Evolutionary conservation across 2,329 filamentous ascomycete species (phyloP).

Genomic region (Didymella pinodella): DNA sequence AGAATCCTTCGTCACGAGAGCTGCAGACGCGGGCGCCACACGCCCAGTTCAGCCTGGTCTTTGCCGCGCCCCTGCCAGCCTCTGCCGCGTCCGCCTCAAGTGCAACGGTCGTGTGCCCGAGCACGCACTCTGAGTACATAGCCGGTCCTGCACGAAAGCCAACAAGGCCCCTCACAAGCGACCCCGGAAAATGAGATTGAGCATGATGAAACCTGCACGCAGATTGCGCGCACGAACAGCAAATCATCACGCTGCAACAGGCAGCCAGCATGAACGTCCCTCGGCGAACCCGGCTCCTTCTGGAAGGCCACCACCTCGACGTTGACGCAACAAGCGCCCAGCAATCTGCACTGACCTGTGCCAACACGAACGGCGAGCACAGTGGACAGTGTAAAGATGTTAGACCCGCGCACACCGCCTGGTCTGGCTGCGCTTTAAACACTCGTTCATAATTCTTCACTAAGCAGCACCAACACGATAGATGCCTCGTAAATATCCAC

Average conservation of each 20-base stretch:
- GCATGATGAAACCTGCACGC: conserved; percentile 12
- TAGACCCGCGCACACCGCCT: conserved; percentile 3
- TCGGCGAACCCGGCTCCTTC: conserved; percentile 4
- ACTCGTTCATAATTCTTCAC: background rate
- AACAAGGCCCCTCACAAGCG: conserved; percentile 10
- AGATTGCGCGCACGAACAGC: conserved; percentile 15
- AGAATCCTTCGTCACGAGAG: conserved; percentile 17
- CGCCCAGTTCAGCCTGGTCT: conserved; percentile 7
- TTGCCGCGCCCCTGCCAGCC: conserved; percentile 10
- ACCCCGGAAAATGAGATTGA: conserved; percentile 13
- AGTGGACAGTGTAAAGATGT: conserved; percentile 1
- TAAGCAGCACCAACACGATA: background rate
- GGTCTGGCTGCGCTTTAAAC: background rate
- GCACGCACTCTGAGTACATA: background rate
- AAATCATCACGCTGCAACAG: conserved; percentile 5
- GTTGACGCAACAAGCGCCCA: conserved; percentile 2
- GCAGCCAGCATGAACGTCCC: conserved; percentile 7
- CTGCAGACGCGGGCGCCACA: conserved; percentile 7
- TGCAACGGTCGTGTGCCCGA: conserved; percentile 17
- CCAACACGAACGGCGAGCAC: conserved; percentile 8
- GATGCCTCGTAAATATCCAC: conserved; percentile 3
- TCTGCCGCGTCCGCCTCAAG: conserved; percentile 19
- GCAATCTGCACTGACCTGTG: background rate
- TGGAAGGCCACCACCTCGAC: conserved; percentile 5
- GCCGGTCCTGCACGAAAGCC: background rate